phyloP scores from a whole-genome alignment of 768 basidiomycete genomes.

The Glaciozyma martinii region DNA sequence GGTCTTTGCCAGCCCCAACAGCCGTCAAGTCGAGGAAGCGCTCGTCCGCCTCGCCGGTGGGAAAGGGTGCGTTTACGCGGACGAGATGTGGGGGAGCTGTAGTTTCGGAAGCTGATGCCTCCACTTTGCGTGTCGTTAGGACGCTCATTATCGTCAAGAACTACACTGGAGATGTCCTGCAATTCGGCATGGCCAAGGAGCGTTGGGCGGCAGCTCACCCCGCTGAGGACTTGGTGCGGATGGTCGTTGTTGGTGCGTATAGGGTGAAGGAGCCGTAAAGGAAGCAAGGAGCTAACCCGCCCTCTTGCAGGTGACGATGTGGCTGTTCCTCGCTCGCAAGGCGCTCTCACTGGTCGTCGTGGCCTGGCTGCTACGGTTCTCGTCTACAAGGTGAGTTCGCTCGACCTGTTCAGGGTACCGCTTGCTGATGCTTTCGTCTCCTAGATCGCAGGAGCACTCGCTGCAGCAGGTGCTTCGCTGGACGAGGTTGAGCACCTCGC shows the following conservation, averaged over 20 bases:
- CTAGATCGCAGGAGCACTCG: conserved; percentile 42
- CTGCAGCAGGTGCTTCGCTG: conserved; percentile 37
- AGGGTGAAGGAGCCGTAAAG: no score
- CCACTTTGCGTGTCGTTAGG: neutral
- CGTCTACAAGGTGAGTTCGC: conserved; percentile 39
- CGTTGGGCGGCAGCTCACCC: conserved; percentile 32
- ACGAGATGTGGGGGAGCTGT: no score
- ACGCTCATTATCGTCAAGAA: conserved; percentile 9
- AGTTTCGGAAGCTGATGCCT: neutral
- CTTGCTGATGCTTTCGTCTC: conserved; percentile 34
- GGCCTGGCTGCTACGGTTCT: conserved; percentile 43
- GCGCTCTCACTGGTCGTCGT: conserved; percentile 42
- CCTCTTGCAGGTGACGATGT: conserved; percentile 40
- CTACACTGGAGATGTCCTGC: conserved; percentile 39
- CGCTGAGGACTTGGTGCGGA: conserved; percentile 36
- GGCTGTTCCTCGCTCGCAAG: conserved; percentile 41
- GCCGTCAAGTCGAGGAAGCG: conserved; percentile 69
- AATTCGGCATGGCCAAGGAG: conserved; percentile 41
- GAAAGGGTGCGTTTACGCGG: conserved; percentile 1
- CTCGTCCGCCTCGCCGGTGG: conserved; percentile 46
- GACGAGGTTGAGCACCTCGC: conserved; percentile 40
- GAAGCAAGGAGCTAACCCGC: neutral
- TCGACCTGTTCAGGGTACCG: no score
- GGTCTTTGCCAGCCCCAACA: conserved; percentile 82
- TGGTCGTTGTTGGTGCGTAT: conserved; percentile 37